These are phyloP conservation scores for Xylaria telfairii DNA, from an alignment of 495 filamentous ascomycete genomes.

Conservation along the genomic window DNA sequence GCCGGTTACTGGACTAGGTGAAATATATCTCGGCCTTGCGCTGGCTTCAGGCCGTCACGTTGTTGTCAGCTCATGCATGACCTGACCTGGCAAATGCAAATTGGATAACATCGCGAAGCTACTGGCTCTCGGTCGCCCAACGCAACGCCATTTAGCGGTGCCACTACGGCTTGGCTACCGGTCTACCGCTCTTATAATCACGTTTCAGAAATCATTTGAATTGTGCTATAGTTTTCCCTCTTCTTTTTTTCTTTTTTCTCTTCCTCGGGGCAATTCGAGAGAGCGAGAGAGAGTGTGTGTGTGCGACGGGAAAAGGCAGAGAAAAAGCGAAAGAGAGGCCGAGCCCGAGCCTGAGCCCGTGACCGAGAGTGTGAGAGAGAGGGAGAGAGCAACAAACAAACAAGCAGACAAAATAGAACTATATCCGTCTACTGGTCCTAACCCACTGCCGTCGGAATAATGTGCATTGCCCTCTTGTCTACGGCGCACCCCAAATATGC, in stretches of 20 bases:
- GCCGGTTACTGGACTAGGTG: conserved; percentile 16
- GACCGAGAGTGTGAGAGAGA: not conserved
- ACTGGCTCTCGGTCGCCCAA: conserved; percentile 22
- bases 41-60: not conserved
- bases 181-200: not conserved
- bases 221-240: not conserved
- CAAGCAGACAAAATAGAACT: not conserved
- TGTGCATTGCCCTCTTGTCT: conserved; percentile 93
- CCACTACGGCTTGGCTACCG: conserved; percentile 17
- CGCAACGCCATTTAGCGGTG: conserved; percentile 25
- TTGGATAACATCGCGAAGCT: not conserved
- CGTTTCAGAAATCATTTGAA: not conserved
- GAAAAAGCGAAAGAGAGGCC: not conserved
- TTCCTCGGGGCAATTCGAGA: not conserved
- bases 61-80: conserved; percentile 25
- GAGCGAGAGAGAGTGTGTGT: not conserved
- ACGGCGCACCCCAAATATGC: conserved; percentile 91
- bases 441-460: conserved; percentile 43
- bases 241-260: not conserved
- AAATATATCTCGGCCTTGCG: not conserved
- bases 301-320: not conserved
- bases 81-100: conserved; percentile 18
- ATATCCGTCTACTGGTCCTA: not conserved
- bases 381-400: not conserved
- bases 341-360: no score